phyloP scores from a whole-genome alignment of 768 basidiomycete species.

The Rhodotorula diobovata region DNA sequence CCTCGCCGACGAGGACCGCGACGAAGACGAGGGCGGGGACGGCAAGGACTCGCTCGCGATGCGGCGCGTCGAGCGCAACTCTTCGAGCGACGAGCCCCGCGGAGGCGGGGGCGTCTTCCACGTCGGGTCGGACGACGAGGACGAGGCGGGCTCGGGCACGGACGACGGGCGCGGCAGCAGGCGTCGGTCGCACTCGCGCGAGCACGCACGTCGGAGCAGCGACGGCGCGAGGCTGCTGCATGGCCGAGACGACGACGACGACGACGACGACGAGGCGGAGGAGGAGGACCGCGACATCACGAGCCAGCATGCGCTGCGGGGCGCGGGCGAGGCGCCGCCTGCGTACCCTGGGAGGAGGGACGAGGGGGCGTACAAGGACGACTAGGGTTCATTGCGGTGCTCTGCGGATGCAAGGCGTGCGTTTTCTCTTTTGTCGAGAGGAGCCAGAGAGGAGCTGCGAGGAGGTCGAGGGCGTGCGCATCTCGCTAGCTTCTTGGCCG shows the following conservation, averaged over 20 bases:
- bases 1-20: constrained; percentile 69
- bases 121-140: constrained; percentile 29
- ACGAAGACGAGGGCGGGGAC: constrained; percentile 40
- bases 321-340: not conserved
- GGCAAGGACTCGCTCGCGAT: not conserved
- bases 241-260: not conserved
- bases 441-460: too few species aligned
- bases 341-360: not conserved
- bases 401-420: too few species aligned
- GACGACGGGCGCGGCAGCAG: not conserved
- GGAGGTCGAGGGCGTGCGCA: too few species aligned
- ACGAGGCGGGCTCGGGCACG: not conserved
- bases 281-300: constrained; percentile 25
- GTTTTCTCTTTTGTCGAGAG: too few species aligned
- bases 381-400: too few species aligned
- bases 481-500: too few species aligned
- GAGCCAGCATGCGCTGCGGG: constrained; percentile 8
- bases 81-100: not conserved
- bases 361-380: not conserved
- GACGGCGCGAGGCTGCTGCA: not conserved
- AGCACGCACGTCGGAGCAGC: not conserved
- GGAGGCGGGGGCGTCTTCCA: constrained; percentile 13
- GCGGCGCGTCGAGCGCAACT: not conserved
- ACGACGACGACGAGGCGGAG: not conserved
- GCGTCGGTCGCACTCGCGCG: not conserved